These are phyloP conservation scores for Hyphodiscus hymeniophilus DNA, from an alignment of 495 filamentous ascomycete genomes.

Conservation along the genomic window DNA sequence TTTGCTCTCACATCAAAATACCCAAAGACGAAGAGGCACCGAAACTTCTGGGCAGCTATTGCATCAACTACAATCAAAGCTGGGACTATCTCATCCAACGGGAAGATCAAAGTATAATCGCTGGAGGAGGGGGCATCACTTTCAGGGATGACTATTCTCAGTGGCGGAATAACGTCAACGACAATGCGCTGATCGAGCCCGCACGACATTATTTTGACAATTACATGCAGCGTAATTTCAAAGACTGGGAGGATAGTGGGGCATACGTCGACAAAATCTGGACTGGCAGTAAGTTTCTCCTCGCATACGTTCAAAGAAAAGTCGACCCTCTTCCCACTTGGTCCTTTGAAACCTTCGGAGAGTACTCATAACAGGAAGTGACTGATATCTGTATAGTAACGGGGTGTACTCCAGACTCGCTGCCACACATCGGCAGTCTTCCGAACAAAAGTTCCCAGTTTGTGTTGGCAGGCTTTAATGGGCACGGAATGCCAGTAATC, in stretches of 20 bases:
- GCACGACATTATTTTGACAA: slow-evolving; percentile 35
- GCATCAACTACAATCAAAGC: not conserved
- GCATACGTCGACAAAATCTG: slow-evolving; percentile 37
- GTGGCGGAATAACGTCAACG: slow-evolving; percentile 41
- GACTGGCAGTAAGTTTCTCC: slow-evolving; percentile 31
- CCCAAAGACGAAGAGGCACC: slow-evolving; percentile 1
- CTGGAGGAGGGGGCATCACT: slow-evolving; percentile 33
- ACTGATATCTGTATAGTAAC: slow-evolving; percentile 23
- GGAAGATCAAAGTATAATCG: slow-evolving; percentile 22
- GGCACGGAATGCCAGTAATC: slow-evolving; percentile 24
- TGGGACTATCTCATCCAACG: slow-evolving; percentile 19
- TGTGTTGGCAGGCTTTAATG: slow-evolving; percentile 22
- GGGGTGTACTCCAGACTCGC: slow-evolving; percentile 35
- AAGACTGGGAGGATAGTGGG: slow-evolving; percentile 37
- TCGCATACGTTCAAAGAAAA: not conserved
- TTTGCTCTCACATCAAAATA: slow-evolving; percentile 5
- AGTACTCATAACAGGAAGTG: too few relatives aligned
- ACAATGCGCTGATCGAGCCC: slow-evolving; percentile 30
- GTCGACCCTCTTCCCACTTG: too few relatives aligned
- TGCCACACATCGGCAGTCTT: slow-evolving; percentile 36
- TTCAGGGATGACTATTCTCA: slow-evolving; percentile 24
- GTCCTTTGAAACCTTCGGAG: too few relatives aligned
- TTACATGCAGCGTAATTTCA: slow-evolving; percentile 38
- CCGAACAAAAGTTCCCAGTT: slow-evolving; percentile 16
- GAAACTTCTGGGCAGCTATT: not conserved